phyloP scores from a whole-genome alignment of 148 eudicot species.

The Persicaria tinctoria region DNA sequence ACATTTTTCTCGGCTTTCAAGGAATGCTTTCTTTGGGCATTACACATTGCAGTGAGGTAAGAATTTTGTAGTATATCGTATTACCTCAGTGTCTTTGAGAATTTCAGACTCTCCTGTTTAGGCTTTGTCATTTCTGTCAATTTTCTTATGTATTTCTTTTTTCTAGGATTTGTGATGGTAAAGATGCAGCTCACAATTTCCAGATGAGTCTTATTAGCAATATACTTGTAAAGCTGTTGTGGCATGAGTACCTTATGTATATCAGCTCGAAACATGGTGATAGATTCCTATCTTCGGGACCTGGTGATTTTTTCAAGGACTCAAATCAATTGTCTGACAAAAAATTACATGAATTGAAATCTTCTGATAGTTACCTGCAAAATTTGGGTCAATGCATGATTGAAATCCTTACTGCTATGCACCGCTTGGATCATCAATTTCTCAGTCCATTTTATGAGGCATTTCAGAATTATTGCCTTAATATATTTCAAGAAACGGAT shows the following conservation, averaged over 20 bases:
- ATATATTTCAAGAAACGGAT: constrained; percentile 42
- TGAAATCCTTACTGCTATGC: constrained; percentile 63
- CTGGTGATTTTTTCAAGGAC: constrained; percentile 19
- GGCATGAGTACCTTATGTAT: constrained; percentile 48
- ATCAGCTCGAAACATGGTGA: constrained; percentile 28
- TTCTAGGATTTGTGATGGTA: constrained; percentile 52
- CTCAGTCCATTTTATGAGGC: constrained; percentile 46
- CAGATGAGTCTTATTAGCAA: constrained; percentile 45
- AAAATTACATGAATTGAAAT: constrained; percentile 33
- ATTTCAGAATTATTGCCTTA: constrained; percentile 57
- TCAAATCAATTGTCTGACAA: constrained; percentile 21
- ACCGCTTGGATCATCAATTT: constrained; percentile 34
- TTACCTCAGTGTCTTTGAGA: background rate
- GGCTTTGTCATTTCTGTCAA: background rate
- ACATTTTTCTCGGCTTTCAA: constrained; percentile 63
- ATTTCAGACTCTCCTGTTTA: background rate
- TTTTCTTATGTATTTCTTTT: constrained; percentile 9
- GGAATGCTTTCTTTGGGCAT: constrained; percentile 71
- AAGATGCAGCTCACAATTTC: constrained; percentile 33
- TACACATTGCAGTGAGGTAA: constrained; percentile 70
- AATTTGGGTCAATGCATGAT: constrained; percentile 61
- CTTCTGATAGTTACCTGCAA: constrained; percentile 35
- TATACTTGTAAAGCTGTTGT: constrained; percentile 59
- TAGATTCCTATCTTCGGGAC: constrained; percentile 17
- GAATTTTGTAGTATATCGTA: constrained; percentile 7